phyloP scores from a whole-genome alignment of 2,329 filamentous ascomycete genomes.

The Colletotrichum graminicola region DNA sequence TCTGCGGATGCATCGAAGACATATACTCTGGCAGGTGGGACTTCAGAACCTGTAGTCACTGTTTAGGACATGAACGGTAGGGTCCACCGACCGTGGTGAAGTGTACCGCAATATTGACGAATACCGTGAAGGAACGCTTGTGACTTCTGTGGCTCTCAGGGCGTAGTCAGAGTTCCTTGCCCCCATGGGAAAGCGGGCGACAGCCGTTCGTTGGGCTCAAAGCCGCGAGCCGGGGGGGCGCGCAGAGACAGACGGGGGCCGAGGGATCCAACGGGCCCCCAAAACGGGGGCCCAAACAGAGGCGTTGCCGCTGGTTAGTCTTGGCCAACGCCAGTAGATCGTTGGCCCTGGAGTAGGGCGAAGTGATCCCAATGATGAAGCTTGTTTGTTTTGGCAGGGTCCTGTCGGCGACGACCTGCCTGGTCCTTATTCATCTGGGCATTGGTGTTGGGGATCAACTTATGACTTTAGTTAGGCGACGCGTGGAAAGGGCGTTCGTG shows the following conservation, averaged over 20 bases:
- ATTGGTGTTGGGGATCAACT: neutral
- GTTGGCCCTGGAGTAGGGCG: neutral
- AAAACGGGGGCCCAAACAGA: constrained; percentile 11
- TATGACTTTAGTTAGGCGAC: neutral
- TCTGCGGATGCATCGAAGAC: constrained; percentile 44
- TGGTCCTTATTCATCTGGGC: neutral
- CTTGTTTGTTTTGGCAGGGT: neutral
- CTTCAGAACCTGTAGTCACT: constrained; percentile 36
- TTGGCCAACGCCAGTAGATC: neutral
- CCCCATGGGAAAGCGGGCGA: constrained; percentile 21
- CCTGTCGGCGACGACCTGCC: neutral
- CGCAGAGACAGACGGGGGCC: constrained; percentile 21
- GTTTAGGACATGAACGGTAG: constrained; percentile 30
- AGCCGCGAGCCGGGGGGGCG: constrained; percentile 7
- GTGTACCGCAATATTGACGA: neutral
- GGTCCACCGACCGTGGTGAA: neutral
- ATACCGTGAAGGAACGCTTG: constrained; percentile 14
- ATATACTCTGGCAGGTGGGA: constrained; percentile 33
- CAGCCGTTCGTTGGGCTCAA: constrained; percentile 14
- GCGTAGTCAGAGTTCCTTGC: constrained; percentile 38
- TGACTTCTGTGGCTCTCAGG: constrained; percentile 27
- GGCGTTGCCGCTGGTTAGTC: constrained; percentile 30
- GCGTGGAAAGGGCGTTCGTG: no score
- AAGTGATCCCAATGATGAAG: neutral
- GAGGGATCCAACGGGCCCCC: constrained; percentile 19